phyloP scores from a whole-genome alignment of 1,139 yeast genomes.

The Blastobotrys serpentis region DNA sequence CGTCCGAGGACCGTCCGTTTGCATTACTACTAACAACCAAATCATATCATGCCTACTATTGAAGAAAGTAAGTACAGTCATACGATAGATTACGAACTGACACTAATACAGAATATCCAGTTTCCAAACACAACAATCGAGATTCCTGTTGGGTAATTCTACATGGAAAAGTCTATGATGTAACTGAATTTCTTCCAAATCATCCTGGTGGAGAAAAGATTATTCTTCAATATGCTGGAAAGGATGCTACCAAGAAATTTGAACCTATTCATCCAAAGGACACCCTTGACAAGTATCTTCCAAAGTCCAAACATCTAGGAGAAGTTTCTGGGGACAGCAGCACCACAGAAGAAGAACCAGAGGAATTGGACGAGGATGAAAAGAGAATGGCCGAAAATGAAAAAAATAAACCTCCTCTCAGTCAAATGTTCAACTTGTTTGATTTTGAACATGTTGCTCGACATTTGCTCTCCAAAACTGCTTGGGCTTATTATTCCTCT shows the following conservation, averaged over 20 bases:
- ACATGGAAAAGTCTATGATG: constrained; percentile 53
- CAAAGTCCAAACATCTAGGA: constrained; percentile 12
- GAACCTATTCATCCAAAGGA: constrained; percentile 53
- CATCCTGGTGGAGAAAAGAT: constrained; percentile 59
- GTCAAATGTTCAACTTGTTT: constrained; percentile 65
- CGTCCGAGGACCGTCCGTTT: not conserved
- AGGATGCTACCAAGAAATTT: constrained; percentile 59
- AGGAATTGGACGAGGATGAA: constrained; percentile 37
- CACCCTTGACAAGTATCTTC: constrained; percentile 24
- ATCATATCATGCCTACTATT: not conserved
- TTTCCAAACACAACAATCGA: constrained; percentile 56
- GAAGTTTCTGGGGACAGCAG: constrained; percentile 27
- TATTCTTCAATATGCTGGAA: constrained; percentile 54
- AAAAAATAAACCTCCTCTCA: constrained; percentile 59
- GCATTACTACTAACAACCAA: too few relatives aligned
- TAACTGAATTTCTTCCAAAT: constrained; percentile 48
- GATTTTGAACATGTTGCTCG: constrained; percentile 88
- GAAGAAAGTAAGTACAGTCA: not conserved
- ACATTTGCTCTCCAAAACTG: constrained; percentile 67
- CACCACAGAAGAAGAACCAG: constrained; percentile 36
- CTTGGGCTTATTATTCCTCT: constrained; percentile 90
- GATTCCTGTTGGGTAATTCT: constrained; percentile 63
- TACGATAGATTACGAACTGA: too few relatives aligned
- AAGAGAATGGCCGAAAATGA: constrained; percentile 37
- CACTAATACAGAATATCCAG: too few relatives aligned